Evolutionary conservation across 108 stramenopile genomes (phyloP).

Genomic region (Skeletonema costatum): DNA sequence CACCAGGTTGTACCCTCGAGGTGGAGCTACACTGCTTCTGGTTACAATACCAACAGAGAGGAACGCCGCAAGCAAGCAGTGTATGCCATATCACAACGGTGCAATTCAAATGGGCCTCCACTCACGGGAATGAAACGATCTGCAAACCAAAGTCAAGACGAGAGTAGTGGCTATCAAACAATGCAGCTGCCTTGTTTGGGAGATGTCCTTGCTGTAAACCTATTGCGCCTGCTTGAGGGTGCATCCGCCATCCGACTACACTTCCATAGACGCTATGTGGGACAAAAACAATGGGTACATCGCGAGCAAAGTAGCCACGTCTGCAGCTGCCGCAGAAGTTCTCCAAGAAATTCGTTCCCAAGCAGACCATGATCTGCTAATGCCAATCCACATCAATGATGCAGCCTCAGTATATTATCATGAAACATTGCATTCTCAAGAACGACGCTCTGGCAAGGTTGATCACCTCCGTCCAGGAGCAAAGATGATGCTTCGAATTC

Average conservation of each 20-base stretch:
- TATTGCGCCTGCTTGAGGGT: conserved; percentile 48
- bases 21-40: conserved; percentile 1
- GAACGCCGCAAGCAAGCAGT: conserved; percentile 26
- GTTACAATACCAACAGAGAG: conserved; percentile 7
- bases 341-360: conserved; percentile 40
- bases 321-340: conserved; percentile 34
- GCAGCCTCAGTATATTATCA: conserved; percentile 28
- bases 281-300: not conserved
- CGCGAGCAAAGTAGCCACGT: not conserved
- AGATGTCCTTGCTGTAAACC: conserved; percentile 50
- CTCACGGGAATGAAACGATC: conserved; percentile 9
- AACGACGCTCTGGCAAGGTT: not conserved
- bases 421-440: not conserved
- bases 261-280: conserved; percentile 12
- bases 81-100: not conserved
- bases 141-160: not conserved
- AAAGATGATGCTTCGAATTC: conserved; percentile 49
- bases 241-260: conserved; percentile 36
- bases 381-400: conserved; percentile 35
- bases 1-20: conserved; percentile 31
- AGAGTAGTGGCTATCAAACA: not conserved
- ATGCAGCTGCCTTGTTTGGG: conserved; percentile 17
- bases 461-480: conserved; percentile 31
- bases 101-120: not conserved
- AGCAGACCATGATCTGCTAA: conserved; percentile 5